Base-by-base conservation (phyloP, 768 basidiomycete species). In the Hygrocybe punicea region DNA sequence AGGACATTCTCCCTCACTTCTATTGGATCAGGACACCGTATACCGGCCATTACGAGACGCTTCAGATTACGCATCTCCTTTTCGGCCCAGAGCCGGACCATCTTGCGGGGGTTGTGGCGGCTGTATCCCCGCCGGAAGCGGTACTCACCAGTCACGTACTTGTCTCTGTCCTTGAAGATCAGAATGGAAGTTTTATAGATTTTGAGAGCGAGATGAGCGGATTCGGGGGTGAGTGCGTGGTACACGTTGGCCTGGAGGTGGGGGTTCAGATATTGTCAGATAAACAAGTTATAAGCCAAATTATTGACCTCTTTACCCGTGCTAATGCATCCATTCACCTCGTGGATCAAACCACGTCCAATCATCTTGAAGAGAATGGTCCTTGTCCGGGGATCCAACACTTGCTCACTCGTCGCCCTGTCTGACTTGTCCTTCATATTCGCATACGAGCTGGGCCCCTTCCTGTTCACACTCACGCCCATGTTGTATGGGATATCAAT, bases 121-220 rank as follows among this genome's bases (percentile, higher is more conserved):
- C 84, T 86, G 71, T 93, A 93, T 23, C 95, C 95, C 55, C 87
- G 82, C 48, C 92, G 81, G 76, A 98, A 98, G n/a, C 97, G 86
- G 69, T 89, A 86, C 70, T 98, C 96, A 51, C 97, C 97, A 0
- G 89, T 86, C 39, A 98, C 94, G 70, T 99, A 99, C 57, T 89
- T 88, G 65, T 95, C 92, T n/a, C 97, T 85, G 62, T 98, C 93
- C 71, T 98, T 96, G 80, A 99, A 99, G 8, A 93, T 80, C 8
- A 99, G 84, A 61, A 99, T 98, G 23, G 94, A 97, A 1, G 97
- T 99, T 70, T 98, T 97, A 79, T 95, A 99, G 58, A 99, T 93
- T 71, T 99, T 99, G 58, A 98, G 81, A 0, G 97, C 97, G 42
- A 97, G 76, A 65, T 96, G 91, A 1, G 65, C 64, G 29, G 70